Conservation (phyloP, 208 protist genomes). For the Acanthamoeba culbertsoni region DNA sequence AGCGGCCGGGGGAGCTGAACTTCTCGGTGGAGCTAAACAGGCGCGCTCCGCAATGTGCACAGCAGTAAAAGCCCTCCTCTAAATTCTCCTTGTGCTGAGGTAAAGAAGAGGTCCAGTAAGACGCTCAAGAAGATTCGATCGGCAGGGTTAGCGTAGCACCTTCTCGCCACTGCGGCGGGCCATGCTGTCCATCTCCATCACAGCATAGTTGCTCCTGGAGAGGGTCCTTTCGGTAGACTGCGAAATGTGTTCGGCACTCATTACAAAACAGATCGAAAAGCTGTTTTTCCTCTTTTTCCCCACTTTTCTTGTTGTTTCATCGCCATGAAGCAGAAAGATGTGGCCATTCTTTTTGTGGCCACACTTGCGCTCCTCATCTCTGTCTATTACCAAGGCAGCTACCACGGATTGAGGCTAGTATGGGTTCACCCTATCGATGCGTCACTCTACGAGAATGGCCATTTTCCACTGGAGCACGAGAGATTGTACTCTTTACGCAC, state of each 20-base stretch:
- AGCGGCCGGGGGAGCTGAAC: background rate
- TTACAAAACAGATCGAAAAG: background rate
- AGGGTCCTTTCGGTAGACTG: slow-evolving; percentile 16
- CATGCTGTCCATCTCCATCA: slow-evolving; percentile 32
- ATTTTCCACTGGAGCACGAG: slow-evolving; percentile 28
- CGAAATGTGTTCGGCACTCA: background rate
- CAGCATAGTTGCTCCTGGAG: background rate
- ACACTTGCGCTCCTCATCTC: background rate
- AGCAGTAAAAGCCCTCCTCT: slow-evolving; percentile 21
- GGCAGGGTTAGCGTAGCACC: background rate
- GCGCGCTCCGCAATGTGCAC: slow-evolving; percentile 18
- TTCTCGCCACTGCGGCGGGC: background rate
- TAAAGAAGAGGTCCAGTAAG: too few relatives aligned
- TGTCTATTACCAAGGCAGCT: slow-evolving; percentile 10
- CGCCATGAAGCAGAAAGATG: slow-evolving; percentile 44
- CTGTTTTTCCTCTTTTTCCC: background rate
- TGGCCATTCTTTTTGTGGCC: background rate
- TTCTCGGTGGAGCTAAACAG: slow-evolving; percentile 24
- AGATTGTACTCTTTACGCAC: background rate
- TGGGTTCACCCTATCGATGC: slow-evolving; percentile 54
- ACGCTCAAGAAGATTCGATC: background rate
- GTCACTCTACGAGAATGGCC: slow-evolving; percentile 33
- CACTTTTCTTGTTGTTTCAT: background rate
- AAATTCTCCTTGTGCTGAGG: slow-evolving; percentile 12
- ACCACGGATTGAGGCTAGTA: background rate